Evolutionary conservation across 2,329 filamentous ascomycete genomes (phyloP), one percentile per base, ranked within the genome.

Genomic region (Sclerotinia glacialis): DNA sequence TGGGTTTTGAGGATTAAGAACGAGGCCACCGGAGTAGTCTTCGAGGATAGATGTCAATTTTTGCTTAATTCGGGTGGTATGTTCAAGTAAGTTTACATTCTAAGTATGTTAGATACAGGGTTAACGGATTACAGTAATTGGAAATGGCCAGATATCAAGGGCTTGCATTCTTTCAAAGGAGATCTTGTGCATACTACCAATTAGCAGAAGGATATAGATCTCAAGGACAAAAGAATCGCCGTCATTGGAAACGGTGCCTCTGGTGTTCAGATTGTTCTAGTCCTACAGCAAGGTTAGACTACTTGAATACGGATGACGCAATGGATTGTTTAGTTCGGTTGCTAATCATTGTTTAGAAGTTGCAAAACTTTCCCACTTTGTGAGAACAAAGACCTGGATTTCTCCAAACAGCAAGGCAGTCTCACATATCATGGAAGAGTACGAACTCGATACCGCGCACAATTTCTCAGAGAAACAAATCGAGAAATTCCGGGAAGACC

Each of bases 131-230:
- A 50, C 14, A 72, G 70, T 71, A 82, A 82, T 16, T 89, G 86
- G 86, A 85, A 83, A 67, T 77, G 89, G 1, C 88, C 87, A 0
- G 78, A 85, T 37, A 87, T 87, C 69, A 82, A 83, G 1, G 86
- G 86, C 0, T 79, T 87, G 21, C 46, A 70, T 40, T 50, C 52
- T 40, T 72, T 71, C 64, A 67, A 82, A 72, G 86, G 86, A 0
- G 67, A 80, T 0, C 76, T 89, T 0, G 79, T 85, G 6, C 86
- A 89, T 69, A 83, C 85, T 0, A 86, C 86, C 0, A 81, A 87
- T 68, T 89, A 85, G 86, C 78, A 85, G 85, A 69, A 67, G 18
- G 79, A 77, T 46, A 81, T 79, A 67, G 78, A 83, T 68, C 80
- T 81, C 59, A 73, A 69, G 31, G 77, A 78, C 64, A 83, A 83